Evolutionary conservation across 1,284 basidiomycete species (phyloP).

Genomic region (Cystobasidium pallidum): DNA sequence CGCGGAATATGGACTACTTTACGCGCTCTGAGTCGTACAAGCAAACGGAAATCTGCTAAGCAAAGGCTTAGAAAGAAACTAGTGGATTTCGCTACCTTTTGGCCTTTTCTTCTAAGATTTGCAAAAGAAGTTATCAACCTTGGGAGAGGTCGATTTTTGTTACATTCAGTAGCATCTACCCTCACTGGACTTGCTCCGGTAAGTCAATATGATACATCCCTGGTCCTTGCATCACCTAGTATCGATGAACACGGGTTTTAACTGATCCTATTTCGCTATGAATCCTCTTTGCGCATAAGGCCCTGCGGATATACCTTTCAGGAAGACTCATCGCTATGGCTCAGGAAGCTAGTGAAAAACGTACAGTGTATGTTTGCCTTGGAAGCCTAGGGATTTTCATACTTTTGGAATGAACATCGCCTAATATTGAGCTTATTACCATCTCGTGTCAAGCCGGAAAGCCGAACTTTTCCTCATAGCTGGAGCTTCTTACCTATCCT

Average conservation of each 20-base stretch:
- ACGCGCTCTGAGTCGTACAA: slow-evolving; percentile 8
- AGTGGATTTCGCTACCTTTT: slow-evolving; percentile 32
- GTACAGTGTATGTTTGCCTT: slow-evolving; percentile 14
- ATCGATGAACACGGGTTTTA: no score
- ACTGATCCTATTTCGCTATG: no score
- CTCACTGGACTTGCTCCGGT: slow-evolving; percentile 36
- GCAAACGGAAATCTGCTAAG: background rate
- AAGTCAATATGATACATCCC: no score
- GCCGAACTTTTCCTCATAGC: slow-evolving; percentile 19
- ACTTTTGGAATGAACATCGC: no score
- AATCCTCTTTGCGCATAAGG: no score
- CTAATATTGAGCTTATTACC: background rate
- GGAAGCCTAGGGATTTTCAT: no score
- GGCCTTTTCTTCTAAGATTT: slow-evolving; percentile 35
- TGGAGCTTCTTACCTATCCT: slow-evolving; percentile 30
- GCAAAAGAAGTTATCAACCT: slow-evolving; percentile 29
- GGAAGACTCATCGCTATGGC: slow-evolving; percentile 28
- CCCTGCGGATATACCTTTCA: slow-evolving; percentile 37
- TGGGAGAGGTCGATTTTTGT: slow-evolving; percentile 29
- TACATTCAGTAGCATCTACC: slow-evolving; percentile 34
- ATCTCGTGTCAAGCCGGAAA: slow-evolving; percentile 14
- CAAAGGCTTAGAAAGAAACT: slow-evolving; percentile 10
- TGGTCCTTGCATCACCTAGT: no score
- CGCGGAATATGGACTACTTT: slow-evolving; percentile 31
- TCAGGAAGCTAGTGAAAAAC: slow-evolving; percentile 23